Percentiles rank a stretch among this genome's conserved stretches.
phyloP scores from a whole-genome alignment of 768 basidiomycete species.

The Dioszegia aurantiaca region DNA sequence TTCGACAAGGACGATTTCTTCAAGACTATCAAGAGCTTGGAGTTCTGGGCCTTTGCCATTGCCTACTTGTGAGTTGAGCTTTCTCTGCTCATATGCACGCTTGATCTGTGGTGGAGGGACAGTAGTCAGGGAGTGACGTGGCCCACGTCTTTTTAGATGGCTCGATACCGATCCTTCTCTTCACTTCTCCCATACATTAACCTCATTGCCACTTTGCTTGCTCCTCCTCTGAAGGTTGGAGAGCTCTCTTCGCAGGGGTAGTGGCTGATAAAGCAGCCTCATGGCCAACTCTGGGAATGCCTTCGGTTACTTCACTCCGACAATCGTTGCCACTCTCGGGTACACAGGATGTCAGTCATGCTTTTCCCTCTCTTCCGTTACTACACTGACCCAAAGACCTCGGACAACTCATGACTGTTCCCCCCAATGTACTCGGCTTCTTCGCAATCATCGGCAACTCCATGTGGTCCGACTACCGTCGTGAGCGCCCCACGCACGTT shows the following conservation, averaged over 20 bases:
- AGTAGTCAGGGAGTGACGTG: too few relatives aligned
- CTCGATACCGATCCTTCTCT: too few relatives aligned
- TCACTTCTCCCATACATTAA: too few relatives aligned
- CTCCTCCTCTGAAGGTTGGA: too few relatives aligned
- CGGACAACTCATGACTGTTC: conserved; percentile 31
- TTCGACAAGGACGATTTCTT: conserved; percentile 21
- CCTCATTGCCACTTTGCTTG: too few relatives aligned
- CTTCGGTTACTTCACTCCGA: conserved; percentile 27
- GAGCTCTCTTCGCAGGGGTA: too few relatives aligned
- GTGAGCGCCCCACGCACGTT: conserved; percentile 39
- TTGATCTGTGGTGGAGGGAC: too few relatives aligned
- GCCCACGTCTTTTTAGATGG: too few relatives aligned
- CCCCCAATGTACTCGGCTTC: conserved; percentile 33
- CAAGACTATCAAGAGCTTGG: conserved; percentile 17
- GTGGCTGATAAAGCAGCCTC: too few relatives aligned
- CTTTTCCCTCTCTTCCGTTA: background rate
- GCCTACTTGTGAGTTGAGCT: background rate
- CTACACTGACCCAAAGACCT: conserved; percentile 17
- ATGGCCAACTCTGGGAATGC: conserved; percentile 19
- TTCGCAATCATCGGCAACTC: conserved; percentile 43
- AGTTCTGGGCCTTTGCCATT: conserved; percentile 24
- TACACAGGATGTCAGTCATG: conserved; percentile 33
- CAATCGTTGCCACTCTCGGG: conserved; percentile 26
- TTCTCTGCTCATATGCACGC: too few relatives aligned
- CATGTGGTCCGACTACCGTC: conserved; percentile 34